These are phyloP conservation scores for Lepidium africanum DNA, from an alignment of 345 rosid genomes.

Conservation along the genomic window DNA sequence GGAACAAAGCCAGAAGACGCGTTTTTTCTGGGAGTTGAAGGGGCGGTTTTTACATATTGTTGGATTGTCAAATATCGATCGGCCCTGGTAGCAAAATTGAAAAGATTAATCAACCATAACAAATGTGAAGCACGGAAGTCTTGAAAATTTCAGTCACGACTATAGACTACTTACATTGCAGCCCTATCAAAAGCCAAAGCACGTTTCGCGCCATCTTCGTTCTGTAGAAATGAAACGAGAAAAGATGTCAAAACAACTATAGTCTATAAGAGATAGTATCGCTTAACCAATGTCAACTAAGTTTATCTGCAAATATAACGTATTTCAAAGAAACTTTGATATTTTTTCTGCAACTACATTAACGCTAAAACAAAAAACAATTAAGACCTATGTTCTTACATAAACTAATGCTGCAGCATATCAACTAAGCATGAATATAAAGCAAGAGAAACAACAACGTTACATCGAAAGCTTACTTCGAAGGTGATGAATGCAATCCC, in stretches of 20 bases:
- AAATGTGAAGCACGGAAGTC: background rate
- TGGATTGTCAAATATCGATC: conserved; percentile 79
- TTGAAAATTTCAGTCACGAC: background rate
- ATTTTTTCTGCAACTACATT: background rate
- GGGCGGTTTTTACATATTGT: conserved; percentile 44
- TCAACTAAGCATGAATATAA: background rate
- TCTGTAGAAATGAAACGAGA: conserved; percentile 28
- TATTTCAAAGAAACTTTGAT: background rate
- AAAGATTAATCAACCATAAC: background rate
- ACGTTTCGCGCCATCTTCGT: conserved; percentile 73
- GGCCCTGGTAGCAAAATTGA: conserved; percentile 48
- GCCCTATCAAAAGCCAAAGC: conserved; percentile 75
- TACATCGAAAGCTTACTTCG: conserved; percentile 36
- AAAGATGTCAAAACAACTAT: background rate
- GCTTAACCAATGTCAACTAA: background rate
- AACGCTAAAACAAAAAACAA: background rate
- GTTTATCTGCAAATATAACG: background rate
- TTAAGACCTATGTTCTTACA: background rate
- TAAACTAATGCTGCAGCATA: background rate
- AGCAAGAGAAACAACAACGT: background rate
- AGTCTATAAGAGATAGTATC: background rate
- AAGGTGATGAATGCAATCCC: conserved; percentile 81
- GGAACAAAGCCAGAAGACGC: conserved; percentile 49
- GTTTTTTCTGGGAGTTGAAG: conserved; percentile 27
- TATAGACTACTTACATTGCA: conserved; percentile 55